Evolutionary conservation across 2,329 filamentous ascomycete species (phyloP), one percentile per base, ranked within the genome.

Genomic region (Decorospora gaudefroyi): DNA sequence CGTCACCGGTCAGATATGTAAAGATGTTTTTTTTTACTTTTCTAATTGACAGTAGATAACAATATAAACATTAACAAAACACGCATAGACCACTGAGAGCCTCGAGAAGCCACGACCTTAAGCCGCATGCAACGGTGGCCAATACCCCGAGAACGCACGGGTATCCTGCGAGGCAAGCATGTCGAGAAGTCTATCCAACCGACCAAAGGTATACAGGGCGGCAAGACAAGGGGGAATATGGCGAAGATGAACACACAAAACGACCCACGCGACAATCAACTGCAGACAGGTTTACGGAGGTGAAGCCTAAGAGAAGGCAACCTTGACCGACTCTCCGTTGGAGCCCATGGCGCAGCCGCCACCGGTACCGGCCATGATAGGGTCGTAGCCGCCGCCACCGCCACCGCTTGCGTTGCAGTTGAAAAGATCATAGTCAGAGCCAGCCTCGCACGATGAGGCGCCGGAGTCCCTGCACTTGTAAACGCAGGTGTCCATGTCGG

Each of bases 401-500:
- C 63, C 55, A 33, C 42, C 50, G 43, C 33, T 35, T 30, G 57
- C 35, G 1, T 33, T 39, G 59, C 73, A 75, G 49, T 70, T 67
- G 45, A 64, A 42, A 31, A 77, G 66, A 12, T 64, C 44, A 59
- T 76, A 76, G 53, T 59, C 55, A n/a, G 42, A 27, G 16, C 67
- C 64, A n/a, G 53, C 53, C 19, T 61, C 65, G 53, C 74, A 76
- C 7, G 60, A 64, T 18, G 17, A 19, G n/a, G 36, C 56, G 30
- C 42, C 47, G 34, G 35, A 22, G 42, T 60, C 46, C 46, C 65
- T 65, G 67, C 75, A 77, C 55, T 61, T 52, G 62, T 74, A 78
- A 33, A 71, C 71, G 59, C 75, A 78, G 4, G 52, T 66, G 13
- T 64, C 43, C 68, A 75, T 71, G 55, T 73, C 64, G 23, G 71